Evolutionary conservation across 2,329 filamentous ascomycete species (phyloP).

Genomic region (Colletotrichum zoysiae): DNA sequence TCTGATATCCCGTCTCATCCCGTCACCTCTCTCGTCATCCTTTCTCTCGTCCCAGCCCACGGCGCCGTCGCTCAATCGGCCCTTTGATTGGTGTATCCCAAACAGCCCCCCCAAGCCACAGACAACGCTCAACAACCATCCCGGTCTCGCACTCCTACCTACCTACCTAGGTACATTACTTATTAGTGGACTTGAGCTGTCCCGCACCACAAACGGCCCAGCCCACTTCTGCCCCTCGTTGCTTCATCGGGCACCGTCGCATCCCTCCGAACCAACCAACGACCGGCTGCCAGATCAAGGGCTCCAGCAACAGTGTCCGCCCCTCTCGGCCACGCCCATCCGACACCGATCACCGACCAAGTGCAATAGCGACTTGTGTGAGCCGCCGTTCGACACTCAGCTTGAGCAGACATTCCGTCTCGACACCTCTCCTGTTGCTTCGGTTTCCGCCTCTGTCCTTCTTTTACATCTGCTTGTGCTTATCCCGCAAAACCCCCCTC

Average conservation of each 20-base stretch:
- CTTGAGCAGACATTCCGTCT: slow-evolving; percentile 18
- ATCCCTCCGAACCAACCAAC: slow-evolving; percentile 37
- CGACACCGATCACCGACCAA: slow-evolving; percentile 34
- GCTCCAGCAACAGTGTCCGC: slow-evolving; percentile 12
- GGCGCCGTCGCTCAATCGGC: background rate
- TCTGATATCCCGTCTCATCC: slow-evolving; percentile 11
- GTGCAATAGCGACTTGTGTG: slow-evolving; percentile 25
- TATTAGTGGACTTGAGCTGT: slow-evolving; percentile 7
- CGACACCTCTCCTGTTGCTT: slow-evolving; percentile 24
- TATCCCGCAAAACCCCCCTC: slow-evolving; percentile 2
- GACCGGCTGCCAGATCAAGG: slow-evolving; percentile 26
- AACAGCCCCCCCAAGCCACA: slow-evolving; percentile 20
- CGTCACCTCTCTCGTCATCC: slow-evolving; percentile 1
- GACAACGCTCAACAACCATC: slow-evolving; percentile 1
- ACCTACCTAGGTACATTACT: too few species aligned
- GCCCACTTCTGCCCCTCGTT: slow-evolving; percentile 41
- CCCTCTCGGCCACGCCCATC: slow-evolving; percentile 31
- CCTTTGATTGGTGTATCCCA: slow-evolving; percentile 22
- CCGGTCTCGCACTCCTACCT: background rate
- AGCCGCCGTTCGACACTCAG: slow-evolving; percentile 13
- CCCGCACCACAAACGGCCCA: slow-evolving; percentile 20
- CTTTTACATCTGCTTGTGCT: slow-evolving; percentile 18
- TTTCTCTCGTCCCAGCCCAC: slow-evolving; percentile 2
- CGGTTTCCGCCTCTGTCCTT: slow-evolving; percentile 12
- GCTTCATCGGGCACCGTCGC: slow-evolving; percentile 39